These are phyloP conservation scores for Pseudocercospora fijiensis DNA, from an alignment of 2,329 filamentous ascomycete genomes.

Conservation along the genomic window DNA sequence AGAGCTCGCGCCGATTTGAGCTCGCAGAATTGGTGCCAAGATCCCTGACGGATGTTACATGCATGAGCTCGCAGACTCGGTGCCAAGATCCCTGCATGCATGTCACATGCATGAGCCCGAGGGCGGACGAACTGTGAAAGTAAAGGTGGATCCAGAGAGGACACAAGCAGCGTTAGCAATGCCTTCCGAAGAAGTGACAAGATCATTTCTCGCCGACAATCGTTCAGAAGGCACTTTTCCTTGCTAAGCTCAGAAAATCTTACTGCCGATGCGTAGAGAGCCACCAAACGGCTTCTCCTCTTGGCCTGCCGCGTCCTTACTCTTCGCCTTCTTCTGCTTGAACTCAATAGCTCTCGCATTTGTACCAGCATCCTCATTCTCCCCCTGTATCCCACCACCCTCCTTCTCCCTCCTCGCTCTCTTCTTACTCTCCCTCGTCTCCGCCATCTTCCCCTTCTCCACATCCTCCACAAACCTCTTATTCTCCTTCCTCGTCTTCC, in stretches of 20 bases:
- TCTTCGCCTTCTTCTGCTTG: slow-evolving; percentile 16
- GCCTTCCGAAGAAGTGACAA: no score
- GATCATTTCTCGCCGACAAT: no score
- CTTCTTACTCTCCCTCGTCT: slow-evolving; percentile 61
- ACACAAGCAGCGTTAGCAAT: no score
- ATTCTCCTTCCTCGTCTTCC: slow-evolving; percentile 73
- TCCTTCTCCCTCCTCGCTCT: slow-evolving; percentile 55
- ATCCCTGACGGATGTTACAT: no score
- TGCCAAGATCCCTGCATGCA: no score
- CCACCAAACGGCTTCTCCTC: slow-evolving; percentile 2
- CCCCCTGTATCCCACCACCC: slow-evolving; percentile 29
- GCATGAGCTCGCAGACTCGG: no score
- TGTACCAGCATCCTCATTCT: not conserved
- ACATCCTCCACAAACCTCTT: slow-evolving; percentile 77
- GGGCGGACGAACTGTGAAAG: no score
- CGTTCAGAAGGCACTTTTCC: not conserved
- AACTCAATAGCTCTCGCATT: slow-evolving; percentile 10
- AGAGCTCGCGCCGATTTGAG: no score
- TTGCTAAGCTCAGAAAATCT: slow-evolving; percentile 15
- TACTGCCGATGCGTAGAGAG: slow-evolving; percentile 6
- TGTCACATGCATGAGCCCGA: no score
- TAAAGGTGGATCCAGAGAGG: no score
- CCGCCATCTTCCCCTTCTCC: slow-evolving; percentile 75
- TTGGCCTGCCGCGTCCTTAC: not conserved
- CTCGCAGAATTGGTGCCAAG: no score